Base-by-base conservation (phyloP, 2,329 filamentous ascomycete genomes). In the Pseudogymnoascus sp. region DNA sequence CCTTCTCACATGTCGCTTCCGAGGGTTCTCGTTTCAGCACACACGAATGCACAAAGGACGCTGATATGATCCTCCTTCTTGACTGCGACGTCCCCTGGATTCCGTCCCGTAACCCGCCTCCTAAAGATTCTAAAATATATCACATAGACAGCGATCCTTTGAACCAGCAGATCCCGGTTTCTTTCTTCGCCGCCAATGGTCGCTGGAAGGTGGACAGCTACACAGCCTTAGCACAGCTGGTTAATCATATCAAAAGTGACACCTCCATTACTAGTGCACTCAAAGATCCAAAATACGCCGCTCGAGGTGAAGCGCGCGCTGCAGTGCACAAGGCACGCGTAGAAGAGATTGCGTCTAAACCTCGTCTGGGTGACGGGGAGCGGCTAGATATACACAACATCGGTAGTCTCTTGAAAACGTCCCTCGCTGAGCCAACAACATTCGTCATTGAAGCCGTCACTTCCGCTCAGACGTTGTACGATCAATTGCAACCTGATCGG, bases 21-120 rank as follows among this genome's bases (percentile, higher is more conserved):
- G 67, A 82, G 27, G 79, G 86, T 2, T 69, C 86, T 33, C 78
- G 81, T 9, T 86, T 82, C 64, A 82, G 84, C 5, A 77, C 79
- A 1, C 82, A 88, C 48, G 80, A 85, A 1, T 76, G 75, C 58
- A 85, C 45, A 9, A 31, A 18, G 7, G 80, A 81, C 0, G 85
- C 86, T 0, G 87, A 89, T 67, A 76, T 87, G 42, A 86, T 89
- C 45, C 69, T 89, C 4, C 79, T 88, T 2, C 74, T 88, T 12
- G 86, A 89, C 70, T 87, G 85, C 65, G 87, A 89, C 68, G 84
- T 88, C 0, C 86, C 87, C 0, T 89, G 85, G 85, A 86, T 89
- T 60, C 82, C 82, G 12, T 86, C 84, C 0, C 81, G 81, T 64
- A 86, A 82, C 74, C 79, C 80, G 52, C 86, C 86, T 0, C 79